Evolutionary conservation across 495 filamentous ascomycete genomes (phyloP).

Genomic region (Hypomontagnella submonticulosa): DNA sequence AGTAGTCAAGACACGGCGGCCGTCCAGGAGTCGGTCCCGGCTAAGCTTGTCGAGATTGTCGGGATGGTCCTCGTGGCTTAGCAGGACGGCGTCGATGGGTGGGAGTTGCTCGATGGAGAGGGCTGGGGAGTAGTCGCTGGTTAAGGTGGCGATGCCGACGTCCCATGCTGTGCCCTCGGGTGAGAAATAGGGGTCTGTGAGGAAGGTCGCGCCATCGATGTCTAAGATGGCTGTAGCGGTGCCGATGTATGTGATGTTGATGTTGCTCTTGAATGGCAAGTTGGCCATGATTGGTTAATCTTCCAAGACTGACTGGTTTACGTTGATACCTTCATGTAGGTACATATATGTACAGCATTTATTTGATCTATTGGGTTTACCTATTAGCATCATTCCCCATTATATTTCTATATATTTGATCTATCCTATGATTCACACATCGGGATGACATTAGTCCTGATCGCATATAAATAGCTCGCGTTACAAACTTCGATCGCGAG

Average conservation of each 20-base stretch:
- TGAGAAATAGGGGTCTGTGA: slow-evolving; percentile 67
- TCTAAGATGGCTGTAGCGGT: slow-evolving; percentile 64
- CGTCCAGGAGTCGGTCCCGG: slow-evolving; percentile 55
- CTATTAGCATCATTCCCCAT: neutral
- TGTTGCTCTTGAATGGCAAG: slow-evolving; percentile 23
- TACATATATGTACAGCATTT: no score
- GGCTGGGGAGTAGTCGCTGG: slow-evolving; percentile 50
- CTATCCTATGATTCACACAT: neutral
- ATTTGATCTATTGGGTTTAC: neutral
- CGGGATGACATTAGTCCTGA: neutral
- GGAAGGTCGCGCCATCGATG: slow-evolving; percentile 58
- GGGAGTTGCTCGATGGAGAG: slow-evolving; percentile 55
- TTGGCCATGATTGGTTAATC: slow-evolving; percentile 17
- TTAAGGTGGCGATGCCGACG: slow-evolving; percentile 46
- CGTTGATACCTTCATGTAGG: neutral
- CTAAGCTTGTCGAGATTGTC: slow-evolving; percentile 63
- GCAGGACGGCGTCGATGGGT: slow-evolving; percentile 61
- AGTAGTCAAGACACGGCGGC: slow-evolving; percentile 63
- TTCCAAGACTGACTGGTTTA: neutral
- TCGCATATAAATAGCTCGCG: neutral
- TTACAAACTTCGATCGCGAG: slow-evolving; percentile 1
- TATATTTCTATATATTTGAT: neutral
- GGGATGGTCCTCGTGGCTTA: slow-evolving; percentile 67
- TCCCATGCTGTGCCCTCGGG: slow-evolving; percentile 55
- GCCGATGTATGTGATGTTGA: slow-evolving; percentile 60